phyloP scores from a whole-genome alignment of 1,284 basidiomycete genomes.

The Cutaneotrichosporon sp. region DNA sequence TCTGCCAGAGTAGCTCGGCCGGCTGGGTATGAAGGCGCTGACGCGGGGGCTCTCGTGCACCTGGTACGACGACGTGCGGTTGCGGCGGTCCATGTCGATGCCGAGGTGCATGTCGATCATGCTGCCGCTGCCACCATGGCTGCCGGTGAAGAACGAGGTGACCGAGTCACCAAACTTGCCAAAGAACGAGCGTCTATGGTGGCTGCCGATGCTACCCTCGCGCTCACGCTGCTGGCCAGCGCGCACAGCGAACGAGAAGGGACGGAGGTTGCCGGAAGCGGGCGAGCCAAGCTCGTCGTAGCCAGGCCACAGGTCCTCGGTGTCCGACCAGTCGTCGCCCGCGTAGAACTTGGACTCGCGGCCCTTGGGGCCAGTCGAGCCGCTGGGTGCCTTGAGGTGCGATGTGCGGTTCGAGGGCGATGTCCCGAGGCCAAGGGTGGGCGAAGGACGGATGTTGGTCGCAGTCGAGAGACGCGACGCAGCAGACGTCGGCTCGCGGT shows the following conservation, averaged over 20 bases:
- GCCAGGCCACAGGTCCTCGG: constrained; percentile 44
- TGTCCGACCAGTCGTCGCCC: constrained; percentile 28
- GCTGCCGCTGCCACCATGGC: constrained; percentile 73
- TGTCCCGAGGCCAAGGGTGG: constrained; percentile 10
- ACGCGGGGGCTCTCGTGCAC: constrained; percentile 42
- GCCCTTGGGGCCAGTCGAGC: constrained; percentile 16
- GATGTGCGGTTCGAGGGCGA: constrained; percentile 11
- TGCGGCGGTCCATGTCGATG: constrained; percentile 48
- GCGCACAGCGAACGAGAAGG: constrained; percentile 53
- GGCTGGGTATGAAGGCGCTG: constrained; percentile 43
- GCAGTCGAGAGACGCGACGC: constrained; percentile 11
- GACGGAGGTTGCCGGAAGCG: constrained; percentile 37
- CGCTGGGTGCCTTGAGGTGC: constrained; percentile 23
- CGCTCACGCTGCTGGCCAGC: constrained; percentile 43
- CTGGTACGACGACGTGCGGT: constrained; percentile 34
- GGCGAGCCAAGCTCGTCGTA: constrained; percentile 22
- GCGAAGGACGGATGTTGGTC: constrained; percentile 5
- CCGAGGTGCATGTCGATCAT: constrained; percentile 85
- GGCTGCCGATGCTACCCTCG: constrained; percentile 31
- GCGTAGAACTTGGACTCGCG: constrained; percentile 21
- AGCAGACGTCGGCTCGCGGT: constrained; percentile 30
- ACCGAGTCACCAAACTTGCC: constrained; percentile 66
- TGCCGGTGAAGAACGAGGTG: constrained; percentile 78
- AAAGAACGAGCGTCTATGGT: constrained; percentile 55
- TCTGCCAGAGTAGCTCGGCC: constrained; percentile 40